Percentiles rank a stretch among this genome's conserved stretches.
Evolutionary conservation across 495 filamentous ascomycete species (phyloP).

Genomic region (Talaromyces borbonicus): DNA sequence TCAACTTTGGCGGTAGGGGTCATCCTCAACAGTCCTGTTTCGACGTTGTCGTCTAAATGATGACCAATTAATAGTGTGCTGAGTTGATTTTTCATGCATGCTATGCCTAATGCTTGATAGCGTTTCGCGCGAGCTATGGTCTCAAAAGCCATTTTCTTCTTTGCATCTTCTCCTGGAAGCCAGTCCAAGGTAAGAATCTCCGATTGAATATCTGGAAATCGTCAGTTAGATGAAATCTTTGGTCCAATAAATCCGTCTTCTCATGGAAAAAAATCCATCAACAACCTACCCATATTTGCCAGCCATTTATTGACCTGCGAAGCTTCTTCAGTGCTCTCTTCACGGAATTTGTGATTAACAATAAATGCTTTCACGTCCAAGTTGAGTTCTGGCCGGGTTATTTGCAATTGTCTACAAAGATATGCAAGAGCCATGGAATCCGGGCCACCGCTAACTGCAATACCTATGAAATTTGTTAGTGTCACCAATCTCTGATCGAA

Average conservation of each 20-base stretch:
- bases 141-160: conserved; percentile 57
- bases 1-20: conserved; percentile 45
- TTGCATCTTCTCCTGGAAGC: conserved; percentile 25
- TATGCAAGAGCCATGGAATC: conserved; percentile 91
- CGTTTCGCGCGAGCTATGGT: conserved; percentile 64
- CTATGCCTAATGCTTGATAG: conserved; percentile 58
- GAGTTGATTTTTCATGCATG: conserved; percentile 41
- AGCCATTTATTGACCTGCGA: conserved; percentile 46
- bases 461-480: conserved; percentile 34
- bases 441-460: conserved; percentile 86
- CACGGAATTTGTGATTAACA: conserved; percentile 67
- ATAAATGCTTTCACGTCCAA: conserved; percentile 53
- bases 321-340: conserved; percentile 61
- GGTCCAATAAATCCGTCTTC: no score
- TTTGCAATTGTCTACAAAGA: conserved; percentile 48
- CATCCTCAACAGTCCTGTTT: conserved; percentile 75
- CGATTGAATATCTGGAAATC: conserved; percentile 35
- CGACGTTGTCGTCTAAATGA: conserved; percentile 77
- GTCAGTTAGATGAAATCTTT: no score
- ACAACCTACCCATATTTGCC: conserved; percentile 24
- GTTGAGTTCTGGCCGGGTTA: conserved; percentile 12
- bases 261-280: no score
- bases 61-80: conserved; percentile 63
- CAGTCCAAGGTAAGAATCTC: conserved; percentile 43
- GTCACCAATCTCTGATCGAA: no score